Percentiles rank a stretch among this genome's conserved stretches.
Conservation (phyloP, 495 filamentous ascomycete species). For the Aspergillus egyptiacus region DNA sequence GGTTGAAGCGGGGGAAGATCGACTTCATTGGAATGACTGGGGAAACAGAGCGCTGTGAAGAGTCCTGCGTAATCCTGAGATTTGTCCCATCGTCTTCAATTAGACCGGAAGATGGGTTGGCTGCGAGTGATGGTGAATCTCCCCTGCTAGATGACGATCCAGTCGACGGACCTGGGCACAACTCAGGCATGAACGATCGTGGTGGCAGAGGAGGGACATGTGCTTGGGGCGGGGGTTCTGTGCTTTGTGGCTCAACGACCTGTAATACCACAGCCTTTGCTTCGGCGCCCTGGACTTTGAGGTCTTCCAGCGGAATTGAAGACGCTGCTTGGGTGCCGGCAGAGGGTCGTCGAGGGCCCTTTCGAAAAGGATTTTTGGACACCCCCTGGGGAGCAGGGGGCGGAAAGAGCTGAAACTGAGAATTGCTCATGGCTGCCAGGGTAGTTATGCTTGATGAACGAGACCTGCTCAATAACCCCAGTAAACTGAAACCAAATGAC, state of each 20-base stretch:
- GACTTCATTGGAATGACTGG: slow-evolving; percentile 50
- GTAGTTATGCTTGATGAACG: neutral
- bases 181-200: slow-evolving; percentile 14
- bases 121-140: slow-evolving; percentile 28
- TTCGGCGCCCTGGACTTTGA: slow-evolving; percentile 25
- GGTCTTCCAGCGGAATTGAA: slow-evolving; percentile 34
- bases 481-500: neutral
- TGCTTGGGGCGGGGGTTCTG: slow-evolving; percentile 22
- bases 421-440: slow-evolving; percentile 24
- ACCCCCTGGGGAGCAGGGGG: slow-evolving; percentile 37
- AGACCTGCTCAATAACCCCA: slow-evolving; percentile 1
- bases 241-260: slow-evolving; percentile 33
- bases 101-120: neutral
- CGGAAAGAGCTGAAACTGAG: slow-evolving; percentile 51
- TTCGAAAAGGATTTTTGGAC: slow-evolving; percentile 36
- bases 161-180: slow-evolving; percentile 16
- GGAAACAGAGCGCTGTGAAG: slow-evolving; percentile 25
- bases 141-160: slow-evolving; percentile 21
- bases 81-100: neutral
- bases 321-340: slow-evolving; percentile 24
- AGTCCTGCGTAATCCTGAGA: slow-evolving; percentile 34
- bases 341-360: slow-evolving; percentile 24
- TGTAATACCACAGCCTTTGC: slow-evolving; percentile 37
- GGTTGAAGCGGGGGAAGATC: slow-evolving; percentile 81
- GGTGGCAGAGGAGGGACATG: slow-evolving; percentile 19